phyloP scores from a whole-genome alignment of 129 eudicot genomes.

The Escallonia rubra region DNA sequence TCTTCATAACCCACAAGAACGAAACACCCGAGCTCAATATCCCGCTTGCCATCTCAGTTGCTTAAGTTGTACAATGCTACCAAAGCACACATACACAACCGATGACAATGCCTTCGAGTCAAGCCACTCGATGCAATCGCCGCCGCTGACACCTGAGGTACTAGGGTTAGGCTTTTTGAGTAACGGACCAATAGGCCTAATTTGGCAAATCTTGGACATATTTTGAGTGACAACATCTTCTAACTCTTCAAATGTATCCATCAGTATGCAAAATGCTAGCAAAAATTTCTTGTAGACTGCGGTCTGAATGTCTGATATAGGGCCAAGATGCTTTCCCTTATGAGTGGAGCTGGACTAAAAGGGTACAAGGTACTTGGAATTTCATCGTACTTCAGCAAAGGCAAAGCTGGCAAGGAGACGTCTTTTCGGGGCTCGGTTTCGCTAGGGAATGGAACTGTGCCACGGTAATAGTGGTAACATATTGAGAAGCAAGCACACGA shows the following conservation, averaged over 20 bases:
- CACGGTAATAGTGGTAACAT: conserved; percentile 44
- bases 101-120: conserved; percentile 44
- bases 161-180: conserved; percentile 31
- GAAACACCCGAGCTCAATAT: conserved; percentile 43
- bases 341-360: conserved; percentile 29
- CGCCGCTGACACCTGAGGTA: conserved; percentile 29
- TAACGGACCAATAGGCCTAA: conserved; percentile 69
- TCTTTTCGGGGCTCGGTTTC: conserved; percentile 43
- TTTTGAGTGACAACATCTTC: conserved; percentile 45
- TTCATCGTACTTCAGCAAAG: conserved; percentile 63
- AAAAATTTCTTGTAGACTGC: conserved; percentile 38
- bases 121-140: conserved; percentile 46
- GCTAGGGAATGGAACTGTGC: conserved; percentile 41
- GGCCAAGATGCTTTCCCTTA: conserved; percentile 5
- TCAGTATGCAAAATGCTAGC: conserved; percentile 50
- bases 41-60: conserved; percentile 66
- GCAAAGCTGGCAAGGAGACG: conserved; percentile 67
- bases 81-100: conserved; percentile 76
- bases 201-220: conserved; percentile 35
- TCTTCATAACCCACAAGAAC: conserved; percentile 70
- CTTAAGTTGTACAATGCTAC: conserved; percentile 48
- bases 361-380: conserved; percentile 73
- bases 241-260: conserved; percentile 75
- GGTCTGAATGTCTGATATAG: conserved; percentile 49
- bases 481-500: conserved; percentile 65